phyloP scores from a whole-genome alignment of 495 filamentous ascomycete species.

The Aspergillus coremiiformis region DNA sequence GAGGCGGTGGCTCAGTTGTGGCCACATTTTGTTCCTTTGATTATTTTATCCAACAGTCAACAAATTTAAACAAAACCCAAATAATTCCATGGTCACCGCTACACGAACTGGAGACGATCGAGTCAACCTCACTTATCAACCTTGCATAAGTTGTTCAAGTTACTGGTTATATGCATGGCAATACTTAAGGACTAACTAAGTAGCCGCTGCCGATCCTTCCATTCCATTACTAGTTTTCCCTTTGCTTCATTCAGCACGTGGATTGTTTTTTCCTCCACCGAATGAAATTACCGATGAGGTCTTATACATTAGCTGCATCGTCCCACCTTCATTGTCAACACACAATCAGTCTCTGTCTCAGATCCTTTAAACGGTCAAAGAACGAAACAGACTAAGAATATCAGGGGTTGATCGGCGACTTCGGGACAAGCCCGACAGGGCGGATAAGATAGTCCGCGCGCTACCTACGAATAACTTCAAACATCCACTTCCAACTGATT shows the following conservation, averaged over 20 bases:
- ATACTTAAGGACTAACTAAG: too few species aligned
- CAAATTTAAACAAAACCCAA: neutral
- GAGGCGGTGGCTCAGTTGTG: too few species aligned
- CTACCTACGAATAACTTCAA: neutral
- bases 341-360: neutral
- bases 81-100: neutral
- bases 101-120: neutral
- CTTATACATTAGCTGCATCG: neutral
- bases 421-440: slow-evolving; percentile 16
- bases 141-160: too few species aligned
- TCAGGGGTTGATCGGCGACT: slow-evolving; percentile 7
- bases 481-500: slow-evolving; percentile 1
- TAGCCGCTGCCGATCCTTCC: neutral
- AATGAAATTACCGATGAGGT: neutral
- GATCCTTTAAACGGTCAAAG: neutral
- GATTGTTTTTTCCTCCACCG: neutral
- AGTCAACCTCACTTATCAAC: too few species aligned
- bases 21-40: too few species aligned
- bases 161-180: too few species aligned
- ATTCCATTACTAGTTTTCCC: neutral
- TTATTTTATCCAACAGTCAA: too few species aligned
- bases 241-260: neutral
- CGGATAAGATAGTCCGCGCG: slow-evolving; percentile 7
- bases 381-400: neutral
- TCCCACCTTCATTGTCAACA: neutral